Evolutionary conservation across 1,139 yeast genomes (phyloP).

Genomic region (Pichia sp.): DNA sequence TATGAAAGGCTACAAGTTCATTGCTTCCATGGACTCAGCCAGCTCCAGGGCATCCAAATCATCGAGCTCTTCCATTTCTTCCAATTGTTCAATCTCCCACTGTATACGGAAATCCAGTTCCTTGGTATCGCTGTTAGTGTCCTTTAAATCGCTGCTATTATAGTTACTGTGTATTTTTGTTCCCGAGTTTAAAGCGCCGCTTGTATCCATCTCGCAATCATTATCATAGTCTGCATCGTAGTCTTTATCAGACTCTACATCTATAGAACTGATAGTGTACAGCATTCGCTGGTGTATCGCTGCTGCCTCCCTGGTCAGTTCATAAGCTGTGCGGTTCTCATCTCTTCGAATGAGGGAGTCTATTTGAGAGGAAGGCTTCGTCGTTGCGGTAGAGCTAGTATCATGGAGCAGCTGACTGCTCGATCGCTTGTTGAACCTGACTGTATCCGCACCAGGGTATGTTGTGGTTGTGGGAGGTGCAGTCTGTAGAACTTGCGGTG

Average conservation of each 20-base stretch:
- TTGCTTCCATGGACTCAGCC: constrained; percentile 1
- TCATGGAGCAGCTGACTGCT: too few relatives aligned
- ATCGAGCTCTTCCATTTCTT: constrained; percentile 16
- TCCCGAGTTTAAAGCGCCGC: background rate
- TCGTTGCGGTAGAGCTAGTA: too few relatives aligned
- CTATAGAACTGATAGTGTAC: constrained; percentile 13
- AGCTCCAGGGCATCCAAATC: constrained; percentile 7
- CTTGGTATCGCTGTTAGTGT: background rate
- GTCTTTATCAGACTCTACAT: constrained; percentile 16
- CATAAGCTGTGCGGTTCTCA: constrained; percentile 8
- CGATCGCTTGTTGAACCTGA: too few relatives aligned
- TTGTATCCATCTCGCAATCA: constrained; percentile 5
- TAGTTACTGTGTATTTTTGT: constrained; percentile 12
- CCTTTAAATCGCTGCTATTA: background rate
- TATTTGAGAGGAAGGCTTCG: background rate
- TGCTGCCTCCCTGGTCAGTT: constrained; percentile 11
- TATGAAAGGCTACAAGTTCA: background rate
- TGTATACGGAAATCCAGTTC: constrained; percentile 6
- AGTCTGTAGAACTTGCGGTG: background rate
- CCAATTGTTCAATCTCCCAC: constrained; percentile 15
- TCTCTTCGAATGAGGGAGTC: constrained; percentile 8
- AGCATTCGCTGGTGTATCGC: constrained; percentile 5
- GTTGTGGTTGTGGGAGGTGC: too few relatives aligned
- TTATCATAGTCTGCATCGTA: constrained; percentile 24
- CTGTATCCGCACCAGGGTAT: too few relatives aligned